Evolutionary conservation across 2,329 filamentous ascomycete genomes (phyloP).

Genomic region (Tricladium varicosporioides): DNA sequence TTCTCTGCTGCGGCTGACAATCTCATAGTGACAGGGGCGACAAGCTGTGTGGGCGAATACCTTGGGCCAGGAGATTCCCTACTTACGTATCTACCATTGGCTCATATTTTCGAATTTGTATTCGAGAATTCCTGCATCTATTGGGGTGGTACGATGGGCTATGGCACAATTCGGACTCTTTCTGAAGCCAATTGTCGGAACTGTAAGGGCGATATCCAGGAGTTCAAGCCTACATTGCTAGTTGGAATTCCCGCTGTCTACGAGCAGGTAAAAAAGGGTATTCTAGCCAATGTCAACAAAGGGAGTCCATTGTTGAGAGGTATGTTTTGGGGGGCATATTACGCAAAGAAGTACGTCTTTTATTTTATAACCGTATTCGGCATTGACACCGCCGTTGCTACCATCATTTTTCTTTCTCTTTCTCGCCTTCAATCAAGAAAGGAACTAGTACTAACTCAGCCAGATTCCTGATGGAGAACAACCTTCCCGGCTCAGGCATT

Average conservation of each 20-base stretch:
- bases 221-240: conserved; percentile 82
- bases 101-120: conserved; percentile 92
- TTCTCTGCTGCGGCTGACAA: neutral
- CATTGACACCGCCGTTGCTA: conserved; percentile 20
- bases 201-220: conserved; percentile 87
- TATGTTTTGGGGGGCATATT: conserved; percentile 69
- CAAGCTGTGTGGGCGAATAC: conserved; percentile 70
- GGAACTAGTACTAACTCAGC: conserved; percentile 25
- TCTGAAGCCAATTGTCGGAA: conserved; percentile 82
- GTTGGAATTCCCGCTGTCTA: conserved; percentile 93
- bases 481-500: conserved; percentile 62
- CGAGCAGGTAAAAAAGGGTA: conserved; percentile 95
- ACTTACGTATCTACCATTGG: conserved; percentile 85
- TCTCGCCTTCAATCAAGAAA: neutral
- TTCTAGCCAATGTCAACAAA: conserved; percentile 72
- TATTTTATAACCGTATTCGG: neutral
- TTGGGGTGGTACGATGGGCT: conserved; percentile 87
- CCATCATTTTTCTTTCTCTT: neutral
- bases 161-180: conserved; percentile 83
- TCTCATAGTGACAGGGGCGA: conserved; percentile 68
- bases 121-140: conserved; percentile 87
- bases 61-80: conserved; percentile 75
- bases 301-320: conserved; percentile 65
- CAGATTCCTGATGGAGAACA: conserved; percentile 51
- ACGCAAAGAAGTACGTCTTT: conserved; percentile 53